Conservation (phyloP, 495 filamentous ascomycete genomes). For the Penicillium paxilli region DNA sequence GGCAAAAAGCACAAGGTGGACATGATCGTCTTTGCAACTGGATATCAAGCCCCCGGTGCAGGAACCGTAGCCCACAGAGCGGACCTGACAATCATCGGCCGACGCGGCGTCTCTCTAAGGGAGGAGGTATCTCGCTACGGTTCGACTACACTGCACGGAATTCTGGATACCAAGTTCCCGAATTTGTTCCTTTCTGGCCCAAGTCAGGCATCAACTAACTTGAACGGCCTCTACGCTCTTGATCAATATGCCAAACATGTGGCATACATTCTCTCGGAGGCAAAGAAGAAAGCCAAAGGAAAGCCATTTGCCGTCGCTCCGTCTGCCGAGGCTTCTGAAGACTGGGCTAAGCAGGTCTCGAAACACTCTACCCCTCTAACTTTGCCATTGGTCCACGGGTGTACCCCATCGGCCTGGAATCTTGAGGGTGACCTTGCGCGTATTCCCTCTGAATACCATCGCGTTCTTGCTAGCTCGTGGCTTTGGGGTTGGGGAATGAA, state of each 20-base stretch:
- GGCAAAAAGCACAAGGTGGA: constrained; percentile 37
- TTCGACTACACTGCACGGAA: constrained; percentile 47
- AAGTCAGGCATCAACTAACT: constrained; percentile 33
- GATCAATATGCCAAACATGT: constrained; percentile 39
- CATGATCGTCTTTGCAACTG: constrained; percentile 36
- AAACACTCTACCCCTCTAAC: background rate
- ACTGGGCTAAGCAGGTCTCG: constrained; percentile 23
- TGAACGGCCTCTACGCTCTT: constrained; percentile 42
- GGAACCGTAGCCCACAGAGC: constrained; percentile 38
- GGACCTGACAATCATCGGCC: constrained; percentile 41
- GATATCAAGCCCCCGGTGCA: constrained; percentile 31
- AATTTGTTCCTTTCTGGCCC: constrained; percentile 51
- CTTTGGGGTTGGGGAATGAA: constrained; percentile 1
- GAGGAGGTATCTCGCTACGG: constrained; percentile 41
- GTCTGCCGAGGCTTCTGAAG: constrained; percentile 41
- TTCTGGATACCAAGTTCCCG: constrained; percentile 45
- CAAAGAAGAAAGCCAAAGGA: constrained; percentile 22
- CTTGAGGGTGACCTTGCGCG: constrained; percentile 1
- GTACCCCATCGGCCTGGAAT: constrained; percentile 2
- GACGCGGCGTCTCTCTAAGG: constrained; percentile 37
- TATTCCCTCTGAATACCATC: background rate
- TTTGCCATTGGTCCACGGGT: background rate
- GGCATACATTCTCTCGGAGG: constrained; percentile 39
- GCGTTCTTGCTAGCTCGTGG: background rate
- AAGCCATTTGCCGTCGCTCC: constrained; percentile 32